phyloP scores from a whole-genome alignment of 2,329 filamentous ascomycete species.

The Ciborinia camelliae region DNA sequence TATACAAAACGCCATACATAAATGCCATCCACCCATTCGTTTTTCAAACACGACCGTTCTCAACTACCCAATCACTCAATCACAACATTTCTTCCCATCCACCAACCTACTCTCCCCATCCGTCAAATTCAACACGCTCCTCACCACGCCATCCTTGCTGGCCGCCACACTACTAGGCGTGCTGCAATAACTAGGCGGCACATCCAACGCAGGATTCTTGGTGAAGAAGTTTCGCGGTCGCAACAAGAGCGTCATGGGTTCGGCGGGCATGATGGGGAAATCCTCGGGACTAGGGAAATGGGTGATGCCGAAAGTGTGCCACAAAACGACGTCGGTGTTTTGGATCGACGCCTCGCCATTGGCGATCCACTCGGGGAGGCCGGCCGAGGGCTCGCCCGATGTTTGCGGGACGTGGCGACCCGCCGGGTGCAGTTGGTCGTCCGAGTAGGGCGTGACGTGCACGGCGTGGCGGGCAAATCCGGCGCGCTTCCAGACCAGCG shows the following conservation, averaged over 20 bases:
- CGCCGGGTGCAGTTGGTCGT: constrained; percentile 57
- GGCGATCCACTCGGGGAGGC: constrained; percentile 46
- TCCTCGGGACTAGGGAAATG: constrained; percentile 90
- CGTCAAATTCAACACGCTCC: constrained; percentile 15
- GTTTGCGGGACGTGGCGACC: constrained; percentile 61
- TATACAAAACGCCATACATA: not conserved
- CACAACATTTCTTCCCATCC: constrained; percentile 10
- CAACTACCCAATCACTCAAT: not conserved
- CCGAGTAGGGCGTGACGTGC: constrained; percentile 62
- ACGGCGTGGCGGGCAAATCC: constrained; percentile 57
- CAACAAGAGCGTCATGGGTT: constrained; percentile 68
- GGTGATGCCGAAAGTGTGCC: constrained; percentile 90
- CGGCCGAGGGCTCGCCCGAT: constrained; percentile 44
- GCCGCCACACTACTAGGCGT: constrained; percentile 66
- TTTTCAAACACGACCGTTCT: too few relatives aligned
- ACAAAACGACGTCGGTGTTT: constrained; percentile 83
- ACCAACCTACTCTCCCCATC: constrained; percentile 18
- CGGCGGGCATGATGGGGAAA: constrained; percentile 86
- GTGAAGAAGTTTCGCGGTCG: constrained; percentile 58
- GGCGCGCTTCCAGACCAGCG: constrained; percentile 64
- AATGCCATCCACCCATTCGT: not conserved
- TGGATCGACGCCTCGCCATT: constrained; percentile 66
- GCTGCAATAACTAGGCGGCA: constrained; percentile 62
- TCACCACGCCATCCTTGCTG: not conserved
- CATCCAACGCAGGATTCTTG: constrained; percentile 57